Base-by-base conservation (phyloP, 225 moss, liverwort and hornwort species). In the Marchantia polymorpha region DNA sequence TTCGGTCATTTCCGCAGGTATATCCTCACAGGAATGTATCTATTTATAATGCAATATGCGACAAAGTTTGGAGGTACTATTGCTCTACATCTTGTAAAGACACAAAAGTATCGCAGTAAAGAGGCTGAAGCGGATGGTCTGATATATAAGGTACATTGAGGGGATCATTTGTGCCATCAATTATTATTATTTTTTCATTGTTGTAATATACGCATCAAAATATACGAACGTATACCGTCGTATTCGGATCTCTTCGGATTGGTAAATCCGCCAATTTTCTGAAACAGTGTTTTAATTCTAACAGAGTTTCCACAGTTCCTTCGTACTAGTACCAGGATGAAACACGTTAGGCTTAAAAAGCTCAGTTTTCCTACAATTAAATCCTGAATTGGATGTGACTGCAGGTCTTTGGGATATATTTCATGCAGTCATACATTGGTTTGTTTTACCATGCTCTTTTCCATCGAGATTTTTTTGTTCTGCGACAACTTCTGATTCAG, bases 361-460 rank as follows among this genome's bases (percentile, higher is more conserved):
- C n/a, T n/a, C n/a, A n/a, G n/a, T n/a, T n/a, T n/a, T n/a, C n/a
- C n/a, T n/a, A n/a, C n/a, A n/a, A n/a, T n/a, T n/a, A n/a, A n/a
- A n/a, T n/a, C n/a, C n/a, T n/a, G n/a, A n/a, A n/a, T n/a, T 73
- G 51, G n/a, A 20, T 78, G 17, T 50, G 53, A 31, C 61, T 78
- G 61, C 81, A 95, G 95, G 95, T 95, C 2, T 95, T 95, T 83
- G 93, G 92, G 84, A 93, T 95, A 16, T 91, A 93, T 59, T 93
- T 93, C 29, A 89, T 92, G 81, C 95, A 95, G 80, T 92, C 95
- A 52, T 95, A 93, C 75, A 95, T 95, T 74, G 92, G 95, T 73
- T 87, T 95, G 61, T 95, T 95, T 76, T 95, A 95, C 77, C 92
- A 95, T 80, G 93, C 93, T 55, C 84, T 95, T 26, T 90, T 92